Base-by-base conservation (phyloP, 495 filamentous ascomycete species). In the Penicillium desertorum region DNA sequence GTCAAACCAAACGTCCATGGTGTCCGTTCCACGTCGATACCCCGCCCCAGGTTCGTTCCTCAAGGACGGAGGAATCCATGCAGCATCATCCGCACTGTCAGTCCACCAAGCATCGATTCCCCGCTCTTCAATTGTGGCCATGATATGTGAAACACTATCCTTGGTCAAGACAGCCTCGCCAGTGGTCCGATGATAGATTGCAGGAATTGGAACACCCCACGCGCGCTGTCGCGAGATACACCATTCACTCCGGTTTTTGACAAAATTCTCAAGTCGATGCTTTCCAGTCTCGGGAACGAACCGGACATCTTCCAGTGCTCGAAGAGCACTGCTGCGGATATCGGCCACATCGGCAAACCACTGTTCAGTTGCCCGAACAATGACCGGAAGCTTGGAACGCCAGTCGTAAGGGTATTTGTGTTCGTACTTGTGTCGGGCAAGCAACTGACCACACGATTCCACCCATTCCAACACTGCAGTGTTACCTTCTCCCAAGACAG, bases 1-100 rank as follows among this genome's bases (percentile, higher is more conserved):
- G 70, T 99, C 94, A 64, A 98, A 98, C 94, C 94, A 99, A 22
- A 99, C 94, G 73, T 99, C 94, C 94, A 99, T 98, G 0, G 94
- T 99, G 62, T 99, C 95, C n/a, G 76, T 87, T 19, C 94, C 93
- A 54, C 94, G 86, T 58, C 80, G 74, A 60, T 86, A 94, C 12
- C 70, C 69, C 16, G 62, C 34, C 4, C 57, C 56, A 2, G 68
- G 56, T 10, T 73, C 51, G 51, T 76, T 65, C 45, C 72, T 66
- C 0, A 94, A 71, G 12, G 76, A 75, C 27, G 80, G 71, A 14
- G 84, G 85, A 51, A 91, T 76, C 92, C 92, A 97, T 16, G 80
- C 82, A 20, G 77, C 70, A 37, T 95, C 89, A 62, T 90, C 79
- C 16, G 81, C 79, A 36, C 80, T 75, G 60, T 96, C 91, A 4